Evolutionary conservation across 768 basidiomycete genomes (phyloP).

Genomic region (Leccinum barrowsii): DNA sequence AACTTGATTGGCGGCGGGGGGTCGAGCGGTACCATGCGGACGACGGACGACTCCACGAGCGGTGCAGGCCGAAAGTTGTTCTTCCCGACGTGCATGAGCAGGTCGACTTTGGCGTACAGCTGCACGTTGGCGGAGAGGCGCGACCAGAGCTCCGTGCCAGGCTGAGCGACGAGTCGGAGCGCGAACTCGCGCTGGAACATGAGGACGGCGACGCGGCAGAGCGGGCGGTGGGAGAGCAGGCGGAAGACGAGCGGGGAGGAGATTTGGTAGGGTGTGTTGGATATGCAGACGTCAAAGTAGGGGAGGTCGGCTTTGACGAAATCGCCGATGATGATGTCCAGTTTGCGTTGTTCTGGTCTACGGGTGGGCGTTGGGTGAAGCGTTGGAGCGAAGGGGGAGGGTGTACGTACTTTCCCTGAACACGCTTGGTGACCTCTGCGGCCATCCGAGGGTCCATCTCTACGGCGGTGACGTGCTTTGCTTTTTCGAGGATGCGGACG

Average conservation of each 20-base stretch:
- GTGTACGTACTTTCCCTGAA: constrained; percentile 89
- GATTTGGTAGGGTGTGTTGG: constrained; percentile 98
- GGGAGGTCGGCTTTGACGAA: constrained; percentile 98
- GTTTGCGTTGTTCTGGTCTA: constrained; percentile 93
- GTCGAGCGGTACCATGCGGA: constrained; percentile 87
- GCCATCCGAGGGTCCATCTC: constrained; percentile 99
- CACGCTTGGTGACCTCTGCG: constrained; percentile 93
- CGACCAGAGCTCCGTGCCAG: constrained; percentile 86
- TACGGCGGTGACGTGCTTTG: constrained; percentile 88
- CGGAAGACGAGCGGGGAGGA: constrained; percentile 97
- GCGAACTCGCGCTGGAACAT: constrained; percentile 99
- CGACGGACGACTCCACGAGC: constrained; percentile 88
- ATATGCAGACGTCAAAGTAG: constrained; percentile 99
- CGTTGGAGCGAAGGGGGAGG: neutral
- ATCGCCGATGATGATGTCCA: constrained; percentile 94
- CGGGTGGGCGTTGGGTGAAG: neutral
- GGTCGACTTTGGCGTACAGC: constrained; percentile 93
- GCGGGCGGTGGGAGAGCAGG: constrained; percentile 90
- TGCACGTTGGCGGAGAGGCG: constrained; percentile 95
- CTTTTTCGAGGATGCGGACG: constrained; percentile 87
- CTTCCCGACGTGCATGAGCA: constrained; percentile 93
- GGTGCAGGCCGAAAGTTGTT: constrained; percentile 97
- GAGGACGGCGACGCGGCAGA: constrained; percentile 91
- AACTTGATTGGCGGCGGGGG: constrained; percentile 95
- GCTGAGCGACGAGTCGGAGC: constrained; percentile 81